A percentile compares a stretch with the other conserved stretches of the same genome.
Conservation (phyloP, 306 rosid species). For the Elaeagnus macrophylla region DNA sequence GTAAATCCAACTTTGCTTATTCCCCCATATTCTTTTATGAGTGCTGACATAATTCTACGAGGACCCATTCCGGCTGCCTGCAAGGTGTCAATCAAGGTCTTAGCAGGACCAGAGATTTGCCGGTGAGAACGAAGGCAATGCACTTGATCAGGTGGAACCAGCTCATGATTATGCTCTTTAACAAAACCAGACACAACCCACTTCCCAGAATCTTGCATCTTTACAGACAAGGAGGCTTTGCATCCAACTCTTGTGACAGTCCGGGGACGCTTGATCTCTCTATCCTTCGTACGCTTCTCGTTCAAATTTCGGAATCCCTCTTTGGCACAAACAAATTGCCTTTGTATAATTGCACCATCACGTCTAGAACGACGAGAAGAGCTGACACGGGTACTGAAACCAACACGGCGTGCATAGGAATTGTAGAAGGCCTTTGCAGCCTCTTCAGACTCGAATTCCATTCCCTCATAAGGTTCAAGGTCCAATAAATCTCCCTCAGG, state of each 20-base stretch:
- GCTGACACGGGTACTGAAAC: conserved; percentile 96
- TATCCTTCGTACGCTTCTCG: conserved; percentile 96
- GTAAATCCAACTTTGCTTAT: conserved; percentile 95
- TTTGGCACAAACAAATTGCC: conserved; percentile 96
- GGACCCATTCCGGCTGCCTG: conserved; percentile 99
- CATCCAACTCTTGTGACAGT: conserved; percentile 89
- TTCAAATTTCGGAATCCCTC: conserved; percentile 95
- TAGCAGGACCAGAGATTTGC: conserved; percentile 94
- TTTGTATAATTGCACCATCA: conserved; percentile 92
- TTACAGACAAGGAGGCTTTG: conserved; percentile 92
- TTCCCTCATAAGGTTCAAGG: conserved; percentile 89
- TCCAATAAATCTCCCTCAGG: conserved; percentile 89
- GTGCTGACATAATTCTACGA: conserved; percentile 91
- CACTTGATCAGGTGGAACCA: conserved; percentile 95
- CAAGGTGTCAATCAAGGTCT: conserved; percentile 87
- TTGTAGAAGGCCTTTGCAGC: conserved; percentile 98
- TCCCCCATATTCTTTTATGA: conserved; percentile 93
- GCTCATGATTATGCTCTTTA: conserved; percentile 80
- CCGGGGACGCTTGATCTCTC: conserved; percentile 93
- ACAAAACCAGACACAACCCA: conserved; percentile 98
- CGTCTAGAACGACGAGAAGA: conserved; percentile 96
- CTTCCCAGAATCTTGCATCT: conserved; percentile 95
- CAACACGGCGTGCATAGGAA: conserved; percentile 95
- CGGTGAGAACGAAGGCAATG: conserved; percentile 94
- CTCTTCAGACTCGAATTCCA: conserved; percentile 98